Conservation (phyloP, 192 early-diverging fungal genomes). For the Chytriomyces confervae region DNA sequence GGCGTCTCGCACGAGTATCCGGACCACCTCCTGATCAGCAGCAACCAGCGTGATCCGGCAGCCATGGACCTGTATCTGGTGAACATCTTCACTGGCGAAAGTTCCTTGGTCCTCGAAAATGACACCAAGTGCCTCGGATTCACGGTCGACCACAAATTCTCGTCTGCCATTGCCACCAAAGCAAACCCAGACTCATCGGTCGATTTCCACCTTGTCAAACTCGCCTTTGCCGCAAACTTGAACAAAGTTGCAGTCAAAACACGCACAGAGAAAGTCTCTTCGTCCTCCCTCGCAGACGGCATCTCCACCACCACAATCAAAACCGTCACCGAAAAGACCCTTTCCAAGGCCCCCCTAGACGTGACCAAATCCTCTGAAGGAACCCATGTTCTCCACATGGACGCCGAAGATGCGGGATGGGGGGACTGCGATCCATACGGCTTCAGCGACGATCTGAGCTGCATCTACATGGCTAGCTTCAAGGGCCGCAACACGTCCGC, state of each 20-base stretch:
- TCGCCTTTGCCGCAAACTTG: not conserved
- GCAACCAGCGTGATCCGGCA: constrained; percentile 40
- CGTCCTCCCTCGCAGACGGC: not conserved
- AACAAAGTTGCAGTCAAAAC: not conserved
- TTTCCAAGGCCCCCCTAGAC: not conserved
- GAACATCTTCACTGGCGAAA: constrained; percentile 39
- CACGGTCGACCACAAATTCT: constrained; percentile 13
- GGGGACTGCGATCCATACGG: not conserved
- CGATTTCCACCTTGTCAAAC: not conserved
- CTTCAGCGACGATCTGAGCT: constrained; percentile 8
- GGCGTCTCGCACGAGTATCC: constrained; percentile 31
- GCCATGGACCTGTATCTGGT: constrained; percentile 36
- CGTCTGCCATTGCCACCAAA: not conserved
- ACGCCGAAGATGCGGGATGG: not conserved
- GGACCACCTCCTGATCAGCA: constrained; percentile 36
- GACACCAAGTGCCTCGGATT: constrained; percentile 12
- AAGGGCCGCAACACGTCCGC: constrained; percentile 19
- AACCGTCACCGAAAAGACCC: not conserved
- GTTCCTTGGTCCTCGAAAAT: constrained; percentile 38
- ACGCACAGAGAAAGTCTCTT: not conserved
- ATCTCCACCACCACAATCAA: not conserved
- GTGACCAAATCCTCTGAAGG: constrained; percentile 8
- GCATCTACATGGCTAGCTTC: constrained; percentile 5
- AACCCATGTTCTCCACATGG: constrained; percentile 12
- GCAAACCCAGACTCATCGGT: constrained; percentile 12